Conservation (phyloP, 495 filamentous ascomycete species). For the Daldinia decipiens region DNA sequence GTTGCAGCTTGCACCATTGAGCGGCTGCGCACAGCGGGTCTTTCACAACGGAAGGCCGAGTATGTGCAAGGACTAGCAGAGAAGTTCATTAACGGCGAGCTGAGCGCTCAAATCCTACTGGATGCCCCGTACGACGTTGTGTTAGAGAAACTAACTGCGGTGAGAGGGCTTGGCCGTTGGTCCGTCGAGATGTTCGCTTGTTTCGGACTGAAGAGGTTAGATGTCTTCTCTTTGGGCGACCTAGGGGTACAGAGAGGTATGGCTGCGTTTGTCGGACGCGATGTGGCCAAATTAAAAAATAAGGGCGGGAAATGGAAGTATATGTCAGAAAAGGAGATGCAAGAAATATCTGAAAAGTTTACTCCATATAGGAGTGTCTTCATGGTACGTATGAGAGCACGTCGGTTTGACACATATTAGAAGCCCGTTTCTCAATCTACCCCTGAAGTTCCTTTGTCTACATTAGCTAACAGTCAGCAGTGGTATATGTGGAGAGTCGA, state of each 20-base stretch:
- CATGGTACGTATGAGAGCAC: slow-evolving; percentile 34
- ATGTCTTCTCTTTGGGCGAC: slow-evolving; percentile 93
- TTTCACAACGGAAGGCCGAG: slow-evolving; percentile 93
- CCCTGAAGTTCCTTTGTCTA: background rate
- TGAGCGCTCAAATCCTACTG: slow-evolving; percentile 78
- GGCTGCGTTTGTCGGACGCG: slow-evolving; percentile 84
- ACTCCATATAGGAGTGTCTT: slow-evolving; percentile 78
- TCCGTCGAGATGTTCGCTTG: slow-evolving; percentile 97
- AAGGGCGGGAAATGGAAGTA: slow-evolving; percentile 97
- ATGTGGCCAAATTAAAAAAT: slow-evolving; percentile 83
- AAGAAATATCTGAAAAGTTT: slow-evolving; percentile 81
- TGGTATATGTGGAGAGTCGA: slow-evolving; percentile 79
- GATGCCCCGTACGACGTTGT: slow-evolving; percentile 87
- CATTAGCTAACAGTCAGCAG: background rate
- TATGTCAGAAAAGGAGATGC: slow-evolving; percentile 93
- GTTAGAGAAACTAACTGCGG: slow-evolving; percentile 80
- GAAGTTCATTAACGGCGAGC: slow-evolving; percentile 78
- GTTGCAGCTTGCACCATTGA: slow-evolving; percentile 69
- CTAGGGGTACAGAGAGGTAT: slow-evolving; percentile 95
- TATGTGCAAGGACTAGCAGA: slow-evolving; percentile 86
- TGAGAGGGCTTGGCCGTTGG: slow-evolving; percentile 89
- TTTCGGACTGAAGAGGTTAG: slow-evolving; percentile 89
- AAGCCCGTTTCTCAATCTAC: background rate
- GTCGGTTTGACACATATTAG: background rate
- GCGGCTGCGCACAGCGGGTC: slow-evolving; percentile 80